Evolutionary conservation across 148 eudicot species (phyloP), one percentile per base, ranked within the genome.

Genomic region (Tetragonia tetragonoides): DNA sequence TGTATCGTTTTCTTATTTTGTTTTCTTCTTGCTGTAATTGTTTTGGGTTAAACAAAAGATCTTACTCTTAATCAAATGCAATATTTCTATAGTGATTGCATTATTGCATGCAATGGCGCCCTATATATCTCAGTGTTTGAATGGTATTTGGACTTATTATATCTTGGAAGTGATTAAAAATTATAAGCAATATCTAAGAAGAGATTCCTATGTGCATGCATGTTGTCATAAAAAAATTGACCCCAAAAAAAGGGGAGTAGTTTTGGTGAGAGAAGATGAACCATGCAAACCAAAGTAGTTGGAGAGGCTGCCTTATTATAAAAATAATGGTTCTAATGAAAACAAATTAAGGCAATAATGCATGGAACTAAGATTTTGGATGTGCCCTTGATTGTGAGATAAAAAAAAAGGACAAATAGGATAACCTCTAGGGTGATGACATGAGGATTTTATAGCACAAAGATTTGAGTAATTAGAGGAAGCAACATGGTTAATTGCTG

Each of bases 181-280:
- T 28, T 28, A 28, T 28, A 28, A 28, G 34, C 34, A 28, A 28
- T 28, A 28, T 28, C 34, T 28, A 28, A 28, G 34, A 28, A 28
- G 34, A 34, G 66, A 47, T 18, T 28, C 28, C 44, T 38, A 1
- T 28, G 34, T 28, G 1, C 38, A 71, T 56, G 56, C 76, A 81
- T 72, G 77, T 81, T 81, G 76, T 12, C n/a, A 74, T 51, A 23
- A 59, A 38, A 38, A 38, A 70, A 60, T 68, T 51, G 46, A 1
- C 76, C 24, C 73, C n/a, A n/a, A 44, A 81, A 83, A 72, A 28
- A 28, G 83, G 78, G 40, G 71, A 65, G 60, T 74, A 39, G 74
- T 88, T 76, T 84, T 85, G 69, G 83, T 73, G 54, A 77, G 76
- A 79, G 92, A 86, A 81, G 92, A 89, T 82, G 80, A 81, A 82